Evolutionary conservation across 2,329 filamentous ascomycete species (phyloP).

Genomic region (Zopfia rhizophila): DNA sequence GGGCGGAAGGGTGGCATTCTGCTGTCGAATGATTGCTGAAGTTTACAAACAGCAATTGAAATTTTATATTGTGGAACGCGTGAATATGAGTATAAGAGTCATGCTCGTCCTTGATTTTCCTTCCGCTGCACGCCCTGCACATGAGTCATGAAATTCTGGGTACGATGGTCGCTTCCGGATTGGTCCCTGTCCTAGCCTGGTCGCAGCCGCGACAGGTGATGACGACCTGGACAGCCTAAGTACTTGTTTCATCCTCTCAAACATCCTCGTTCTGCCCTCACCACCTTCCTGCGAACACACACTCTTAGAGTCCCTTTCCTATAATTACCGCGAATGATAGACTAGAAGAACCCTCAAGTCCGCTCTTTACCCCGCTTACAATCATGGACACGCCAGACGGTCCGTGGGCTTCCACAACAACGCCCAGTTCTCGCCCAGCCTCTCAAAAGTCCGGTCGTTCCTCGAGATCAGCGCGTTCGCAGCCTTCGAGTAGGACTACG

Average conservation of each 20-base stretch:
- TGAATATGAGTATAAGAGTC: conserved; percentile 27
- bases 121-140: conserved; percentile 5
- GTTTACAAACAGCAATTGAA: conserved; percentile 18
- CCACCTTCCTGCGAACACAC: conserved; percentile 6
- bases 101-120: conserved; percentile 22
- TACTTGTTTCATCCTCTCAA: conserved; percentile 3
- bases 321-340: conserved; percentile 23
- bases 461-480: conserved; percentile 42
- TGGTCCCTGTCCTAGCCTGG: conserved; percentile 7
- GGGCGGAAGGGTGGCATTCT: conserved; percentile 47
- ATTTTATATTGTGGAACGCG: conserved; percentile 17
- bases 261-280: too few species aligned
- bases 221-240: conserved; percentile 23
- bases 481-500: conserved; percentile 44
- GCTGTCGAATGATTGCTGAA: conserved; percentile 13
- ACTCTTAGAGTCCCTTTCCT: background rate
- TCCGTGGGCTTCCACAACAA: conserved; percentile 49
- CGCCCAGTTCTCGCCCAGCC: conserved; percentile 49
- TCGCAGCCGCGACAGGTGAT: conserved; percentile 11
- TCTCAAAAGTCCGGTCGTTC: conserved; percentile 50
- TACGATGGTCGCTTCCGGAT: background rate
- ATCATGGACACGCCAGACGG: conserved; percentile 48
- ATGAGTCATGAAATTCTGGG: conserved; percentile 13
- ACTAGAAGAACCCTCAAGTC: conserved; percentile 10
- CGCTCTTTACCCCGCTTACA: conserved; percentile 11